These are phyloP conservation scores for Russula compacta DNA, from an alignment of 768 basidiomycete species.

Conservation along the genomic window DNA sequence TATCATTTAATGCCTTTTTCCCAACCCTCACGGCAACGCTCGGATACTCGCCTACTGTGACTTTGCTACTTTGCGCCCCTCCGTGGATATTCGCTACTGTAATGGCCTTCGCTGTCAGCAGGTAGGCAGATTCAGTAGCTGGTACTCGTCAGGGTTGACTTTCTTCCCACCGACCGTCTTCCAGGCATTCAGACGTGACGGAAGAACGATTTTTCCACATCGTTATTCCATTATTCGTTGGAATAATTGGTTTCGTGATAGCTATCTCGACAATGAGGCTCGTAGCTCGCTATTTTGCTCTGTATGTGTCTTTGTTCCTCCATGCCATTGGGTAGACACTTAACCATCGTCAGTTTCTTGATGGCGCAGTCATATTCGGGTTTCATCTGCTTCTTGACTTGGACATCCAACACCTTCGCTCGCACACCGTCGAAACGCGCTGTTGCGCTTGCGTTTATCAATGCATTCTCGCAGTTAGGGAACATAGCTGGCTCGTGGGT, in stretches of 20 bases:
- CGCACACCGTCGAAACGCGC: conserved; percentile 83
- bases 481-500: conserved; percentile 78
- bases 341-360: conserved; percentile 43
- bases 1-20: conserved; percentile 76
- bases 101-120: conserved; percentile 43
- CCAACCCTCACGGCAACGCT: conserved; percentile 69
- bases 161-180: neutral
- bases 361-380: conserved; percentile 70
- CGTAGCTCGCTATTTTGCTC: conserved; percentile 52
- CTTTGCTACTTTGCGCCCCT: conserved; percentile 68
- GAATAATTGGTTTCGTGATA: conserved; percentile 61
- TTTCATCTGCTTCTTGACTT: conserved; percentile 54
- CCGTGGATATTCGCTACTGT: conserved; percentile 61
- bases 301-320: conserved; percentile 32
- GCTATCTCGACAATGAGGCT: conserved; percentile 55
- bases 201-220: conserved; percentile 70
- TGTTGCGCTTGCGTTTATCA: conserved; percentile 76
- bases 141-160: neutral
- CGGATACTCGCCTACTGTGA: conserved; percentile 54
- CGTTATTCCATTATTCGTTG: conserved; percentile 40
- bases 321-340: neutral
- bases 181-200: conserved; percentile 59
- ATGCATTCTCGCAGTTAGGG: conserved; percentile 73
- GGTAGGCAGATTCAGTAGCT: conserved; percentile 23
- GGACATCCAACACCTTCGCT: conserved; percentile 53